phyloP scores from a whole-genome alignment of 2,329 filamentous ascomycete genomes.

The Cercospora canescens region DNA sequence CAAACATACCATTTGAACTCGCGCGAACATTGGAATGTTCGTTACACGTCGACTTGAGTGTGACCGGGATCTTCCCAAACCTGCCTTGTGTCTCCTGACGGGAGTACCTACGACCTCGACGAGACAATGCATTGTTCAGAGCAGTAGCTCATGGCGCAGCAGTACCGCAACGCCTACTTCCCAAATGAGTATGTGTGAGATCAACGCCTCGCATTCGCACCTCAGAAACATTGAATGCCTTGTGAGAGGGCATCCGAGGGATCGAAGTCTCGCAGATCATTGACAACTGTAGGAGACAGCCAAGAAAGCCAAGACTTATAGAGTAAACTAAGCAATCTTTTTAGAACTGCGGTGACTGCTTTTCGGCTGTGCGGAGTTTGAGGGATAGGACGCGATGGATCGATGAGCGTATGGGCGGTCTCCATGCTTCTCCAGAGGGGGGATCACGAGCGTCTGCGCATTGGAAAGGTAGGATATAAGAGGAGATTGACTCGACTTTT shows the following conservation, averaged over 20 bases:
- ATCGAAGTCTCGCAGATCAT: not conserved
- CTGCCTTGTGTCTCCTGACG: not conserved
- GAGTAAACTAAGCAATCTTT: not conserved
- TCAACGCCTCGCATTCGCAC: not conserved
- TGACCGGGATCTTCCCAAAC: not conserved
- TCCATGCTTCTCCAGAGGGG: not conserved
- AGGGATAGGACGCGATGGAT: not conserved
- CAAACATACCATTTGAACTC: not conserved
- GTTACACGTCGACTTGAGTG: not conserved
- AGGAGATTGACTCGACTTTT: no score
- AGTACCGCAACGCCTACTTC: not conserved
- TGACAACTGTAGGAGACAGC: not conserved
- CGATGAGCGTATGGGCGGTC: not conserved
- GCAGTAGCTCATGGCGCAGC: not conserved
- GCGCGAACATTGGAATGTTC: no score
- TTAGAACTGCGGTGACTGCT: not conserved
- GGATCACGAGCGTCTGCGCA: not conserved
- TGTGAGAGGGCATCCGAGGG: not conserved
- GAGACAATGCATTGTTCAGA: not conserved
- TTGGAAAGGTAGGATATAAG: not conserved
- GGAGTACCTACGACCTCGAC: not conserved
- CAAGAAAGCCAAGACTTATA: not conserved
- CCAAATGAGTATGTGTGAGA: not conserved
- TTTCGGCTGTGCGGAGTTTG: not conserved
- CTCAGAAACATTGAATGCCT: no score